Evolutionary conservation across 2,329 filamentous ascomycete species (phyloP).

Genomic region (Orbilia javanica): DNA sequence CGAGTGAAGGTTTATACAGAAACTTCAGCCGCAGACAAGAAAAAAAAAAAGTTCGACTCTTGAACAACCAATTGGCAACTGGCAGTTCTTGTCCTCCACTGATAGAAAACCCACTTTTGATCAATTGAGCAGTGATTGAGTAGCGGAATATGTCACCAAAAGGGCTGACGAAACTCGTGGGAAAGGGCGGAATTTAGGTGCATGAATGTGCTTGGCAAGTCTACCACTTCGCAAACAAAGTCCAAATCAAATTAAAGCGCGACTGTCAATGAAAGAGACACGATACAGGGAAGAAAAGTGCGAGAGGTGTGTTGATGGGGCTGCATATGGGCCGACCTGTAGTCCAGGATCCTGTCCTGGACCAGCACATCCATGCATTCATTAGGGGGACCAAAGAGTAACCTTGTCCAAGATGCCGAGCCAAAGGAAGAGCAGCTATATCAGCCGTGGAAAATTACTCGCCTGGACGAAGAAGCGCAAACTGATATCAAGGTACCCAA

Average conservation of each 20-base stretch:
- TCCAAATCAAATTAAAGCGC: slow-evolving; percentile 22
- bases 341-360: slow-evolving; percentile 17
- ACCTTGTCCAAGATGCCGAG: slow-evolving; percentile 26
- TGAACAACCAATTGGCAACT: slow-evolving; percentile 26
- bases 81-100: background rate
- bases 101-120: slow-evolving; percentile 36
- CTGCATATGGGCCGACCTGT: slow-evolving; percentile 13
- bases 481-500: background rate
- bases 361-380: slow-evolving; percentile 40
- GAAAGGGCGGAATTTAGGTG: slow-evolving; percentile 25
- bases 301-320: slow-evolving; percentile 4
- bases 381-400: slow-evolving; percentile 49
- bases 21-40: slow-evolving; percentile 7
- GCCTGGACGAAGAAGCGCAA: background rate
- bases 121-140: slow-evolving; percentile 25
- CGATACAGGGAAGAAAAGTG: background rate
- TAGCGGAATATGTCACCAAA: slow-evolving; percentile 23
- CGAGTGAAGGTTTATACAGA: slow-evolving; percentile 30
- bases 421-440: slow-evolving; percentile 13
- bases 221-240: slow-evolving; percentile 36
- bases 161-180: slow-evolving; percentile 12
- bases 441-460: slow-evolving; percentile 39
- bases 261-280: background rate
- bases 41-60: background rate
- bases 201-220: slow-evolving; percentile 4